phyloP scores from a whole-genome alignment of 2,329 filamentous ascomycete species.

The Capronia americana region DNA sequence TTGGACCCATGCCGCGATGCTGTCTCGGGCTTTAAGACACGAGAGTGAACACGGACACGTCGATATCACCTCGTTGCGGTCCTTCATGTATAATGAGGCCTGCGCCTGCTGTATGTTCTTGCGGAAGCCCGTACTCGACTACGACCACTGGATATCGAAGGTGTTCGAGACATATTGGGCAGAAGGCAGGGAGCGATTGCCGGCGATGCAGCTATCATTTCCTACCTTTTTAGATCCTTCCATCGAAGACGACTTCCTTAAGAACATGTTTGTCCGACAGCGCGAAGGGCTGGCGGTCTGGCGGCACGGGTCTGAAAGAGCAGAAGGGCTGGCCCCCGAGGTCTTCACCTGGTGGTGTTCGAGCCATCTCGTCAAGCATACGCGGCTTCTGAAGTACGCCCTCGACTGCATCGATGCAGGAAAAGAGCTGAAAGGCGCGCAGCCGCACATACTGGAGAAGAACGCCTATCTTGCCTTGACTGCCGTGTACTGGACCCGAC shows the following conservation, averaged over 20 bases:
- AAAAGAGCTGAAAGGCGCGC: conserved; percentile 1
- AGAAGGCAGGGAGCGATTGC: conserved; percentile 5
- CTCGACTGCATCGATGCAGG: conserved; percentile 11
- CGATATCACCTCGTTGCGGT: conserved; percentile 15
- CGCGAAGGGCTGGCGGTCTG: conserved; percentile 16
- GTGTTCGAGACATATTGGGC: conserved; percentile 12
- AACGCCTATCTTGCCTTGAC: conserved; percentile 22
- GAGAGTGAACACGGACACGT: conserved; percentile 13
- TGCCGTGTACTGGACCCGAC: conserved; percentile 13
- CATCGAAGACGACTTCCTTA: conserved; percentile 6
- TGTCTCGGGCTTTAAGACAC: conserved; percentile 11
- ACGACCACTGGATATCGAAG: conserved; percentile 5
- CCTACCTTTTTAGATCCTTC: conserved; percentile 4
- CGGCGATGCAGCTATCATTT: conserved; percentile 12
- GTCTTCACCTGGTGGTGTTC: conserved; percentile 22
- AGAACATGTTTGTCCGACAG: conserved; percentile 12
- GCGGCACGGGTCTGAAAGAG: conserved; percentile 14
- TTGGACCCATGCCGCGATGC: conserved; percentile 15
- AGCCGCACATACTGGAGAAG: conserved; percentile 6
- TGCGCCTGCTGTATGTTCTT: conserved; percentile 20
- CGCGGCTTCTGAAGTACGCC: conserved; percentile 8
- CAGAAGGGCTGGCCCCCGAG: conserved; percentile 6
- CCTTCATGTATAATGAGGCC: conserved; percentile 22
- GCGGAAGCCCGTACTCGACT: conserved; percentile 14
- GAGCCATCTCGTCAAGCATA: conserved; percentile 18